Evolutionary conservation across 192 early-diverging fungal species (phyloP), one percentile per base, ranked within the genome.

Genomic region (Linnemannia schmuckeri): DNA sequence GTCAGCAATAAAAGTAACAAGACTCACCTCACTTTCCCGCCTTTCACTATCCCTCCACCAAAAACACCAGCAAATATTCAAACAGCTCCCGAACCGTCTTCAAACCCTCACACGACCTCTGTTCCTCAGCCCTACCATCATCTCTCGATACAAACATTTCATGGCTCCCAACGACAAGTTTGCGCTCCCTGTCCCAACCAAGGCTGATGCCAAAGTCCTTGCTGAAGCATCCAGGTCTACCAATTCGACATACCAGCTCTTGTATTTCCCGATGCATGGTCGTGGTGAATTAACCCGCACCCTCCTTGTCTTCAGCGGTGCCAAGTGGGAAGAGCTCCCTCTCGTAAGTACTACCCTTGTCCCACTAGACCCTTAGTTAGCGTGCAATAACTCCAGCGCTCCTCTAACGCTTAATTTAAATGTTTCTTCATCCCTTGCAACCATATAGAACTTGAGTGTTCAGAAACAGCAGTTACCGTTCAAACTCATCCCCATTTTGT

Each of bases 261-360:
- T 85, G 54, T 85, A 85, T 75, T 85, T 85, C 74, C 57, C 38
- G 4, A 68, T 85, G 13, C 83, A 85, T 57, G 83, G 78, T 35
- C 83, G 83, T 3, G 83, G 78, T 35, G 83, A 85, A 40, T 37
- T 85, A 17, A 77, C 57, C 27, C 72, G 83, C 12, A 85, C 74
- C 5, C 57, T 85, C 35, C 72, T 85, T 22, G 55, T 35, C 68
- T 72, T 41, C 30, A 42, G 69, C 30, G 78, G 78, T 37, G 83
- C 74, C 78, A 75, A 72, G 44, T 80, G 24, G 17, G 78, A 80
- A 44, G 83, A 85, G n/a, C 41, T 85, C 47, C 41, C 83, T 42
- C 33, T 85, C 3, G 75, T 82, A 73, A 63, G 76, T 41, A 54
- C 27, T 27, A 46, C 3, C 37, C 77, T 42, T 4, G 10, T n/a